These are phyloP conservation scores for Miscanthus lutarioriparius DNA, from an alignment of 176 grass and related monocot species.

Conservation along the genomic window DNA sequence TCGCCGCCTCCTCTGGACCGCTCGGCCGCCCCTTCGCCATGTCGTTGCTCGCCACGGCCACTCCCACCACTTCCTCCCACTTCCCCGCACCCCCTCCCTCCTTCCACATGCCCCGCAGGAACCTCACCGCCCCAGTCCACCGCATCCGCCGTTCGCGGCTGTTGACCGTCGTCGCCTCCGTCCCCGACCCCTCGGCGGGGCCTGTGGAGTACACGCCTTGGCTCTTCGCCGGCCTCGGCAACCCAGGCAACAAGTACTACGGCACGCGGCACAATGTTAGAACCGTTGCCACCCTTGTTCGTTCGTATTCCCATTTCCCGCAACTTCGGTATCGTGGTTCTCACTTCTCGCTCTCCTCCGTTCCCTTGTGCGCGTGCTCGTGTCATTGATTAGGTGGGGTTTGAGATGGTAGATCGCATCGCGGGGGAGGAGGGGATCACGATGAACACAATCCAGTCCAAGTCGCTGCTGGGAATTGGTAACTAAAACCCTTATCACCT, in stretches of 20 bases:
- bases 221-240: conserved; percentile 94
- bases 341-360: background rate
- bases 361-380: background rate
- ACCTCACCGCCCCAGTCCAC: background rate
- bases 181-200: conserved; percentile 49
- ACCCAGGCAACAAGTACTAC: conserved; percentile 88
- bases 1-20: background rate
- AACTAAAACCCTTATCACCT: conserved; percentile 6
- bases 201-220: conserved; percentile 86
- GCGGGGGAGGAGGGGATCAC: conserved; percentile 57
- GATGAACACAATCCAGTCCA: conserved; percentile 89
- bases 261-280: conserved; percentile 92
- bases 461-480: conserved; percentile 88
- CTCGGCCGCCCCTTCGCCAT: conserved; percentile 9
- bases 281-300: background rate
- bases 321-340: background rate
- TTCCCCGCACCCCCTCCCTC: conserved; percentile 18
- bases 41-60: conserved; percentile 31
- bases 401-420: conserved; percentile 92
- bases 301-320: background rate
- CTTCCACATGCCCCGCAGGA: background rate
- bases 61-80: conserved; percentile 19
- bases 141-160: background rate
- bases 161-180: conserved; percentile 46
- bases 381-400: conserved; percentile 64